Base-by-base conservation (phyloP, 805 yeast genomes). In the Wickerhamiella nectarea region DNA sequence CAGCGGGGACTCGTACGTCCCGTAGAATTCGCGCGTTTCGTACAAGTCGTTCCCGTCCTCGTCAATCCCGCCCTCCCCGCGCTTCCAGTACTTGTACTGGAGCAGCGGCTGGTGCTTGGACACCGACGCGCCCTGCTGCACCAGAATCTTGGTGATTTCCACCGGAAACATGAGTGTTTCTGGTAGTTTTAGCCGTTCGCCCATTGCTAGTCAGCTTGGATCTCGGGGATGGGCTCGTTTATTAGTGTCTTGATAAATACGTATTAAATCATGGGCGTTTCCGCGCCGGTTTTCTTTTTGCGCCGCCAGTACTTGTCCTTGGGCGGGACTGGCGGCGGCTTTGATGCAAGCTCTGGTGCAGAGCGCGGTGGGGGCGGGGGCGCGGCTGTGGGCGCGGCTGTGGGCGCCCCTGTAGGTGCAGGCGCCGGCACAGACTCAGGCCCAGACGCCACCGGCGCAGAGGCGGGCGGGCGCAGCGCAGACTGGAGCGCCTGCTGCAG, bases 1-100 rank as follows among this genome's bases (percentile, higher is more conserved):
- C 22, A 83, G 68, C 0, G 96, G 96, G 31, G 79, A 70, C 57
- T 89, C 97, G 57, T 76, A 86, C 2, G 80, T 51, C 17, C 59
- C 61, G 44, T 59, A 57, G 48, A 66, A 59, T 51, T 63, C 67
- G 40, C 56, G 54, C 24, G 52, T 54, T 7, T 63, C 63, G 46
- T 55, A 53, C 31, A 53, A 52, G 40, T 55, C 60, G 35, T 49
- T 52, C 31, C 57, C 62, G 41, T 52, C 62, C 9, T 56, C 60
- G n/a, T 54, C 58, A 6, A 56, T 68, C 9, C 57, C 60, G 43
- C 65, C 66, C 37, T 59, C 59, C 11, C 62, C 64, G 22, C 51
- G 73, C 50, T 78, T 81, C 74, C 77, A 74, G 56, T 79, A 81
- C 54, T 72, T 72, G 63, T 78, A 82, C 43, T 72, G 65, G 47